phyloP scores from a whole-genome alignment of 2,329 filamentous ascomycete genomes.

The Dactylellina sp. region DNA sequence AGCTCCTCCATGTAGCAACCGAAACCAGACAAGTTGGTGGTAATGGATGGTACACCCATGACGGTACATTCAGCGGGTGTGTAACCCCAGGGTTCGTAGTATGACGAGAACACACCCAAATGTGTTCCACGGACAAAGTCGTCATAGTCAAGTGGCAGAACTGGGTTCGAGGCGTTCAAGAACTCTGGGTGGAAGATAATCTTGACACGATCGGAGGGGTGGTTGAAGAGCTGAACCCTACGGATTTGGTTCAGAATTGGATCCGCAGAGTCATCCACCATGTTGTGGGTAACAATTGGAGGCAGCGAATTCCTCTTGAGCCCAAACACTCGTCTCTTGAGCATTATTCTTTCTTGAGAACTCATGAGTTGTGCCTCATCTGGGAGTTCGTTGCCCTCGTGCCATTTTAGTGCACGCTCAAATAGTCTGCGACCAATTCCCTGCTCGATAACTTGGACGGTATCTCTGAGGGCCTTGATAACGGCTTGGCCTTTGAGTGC shows the following conservation, averaged over 20 bases:
- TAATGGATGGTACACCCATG: conserved; percentile 98
- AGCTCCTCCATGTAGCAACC: conserved; percentile 99
- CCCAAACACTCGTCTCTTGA: conserved; percentile 90
- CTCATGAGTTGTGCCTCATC: conserved; percentile 97
- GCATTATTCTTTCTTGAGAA: conserved; percentile 88
- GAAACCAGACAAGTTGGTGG: conserved; percentile 96
- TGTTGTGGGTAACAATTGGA: conserved; percentile 98
- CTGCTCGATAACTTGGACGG: conserved; percentile 89
- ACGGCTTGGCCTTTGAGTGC: conserved; percentile 96
- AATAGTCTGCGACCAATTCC: conserved; percentile 94
- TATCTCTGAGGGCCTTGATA: conserved; percentile 94
- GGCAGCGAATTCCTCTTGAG: conserved; percentile 94
- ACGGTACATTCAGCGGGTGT: conserved; percentile 98
- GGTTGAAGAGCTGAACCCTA: conserved; percentile 96
- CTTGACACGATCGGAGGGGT: conserved; percentile 94
- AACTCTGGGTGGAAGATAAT: conserved; percentile 98
- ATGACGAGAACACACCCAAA: conserved; percentile 93
- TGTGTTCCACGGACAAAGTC: conserved; percentile 98
- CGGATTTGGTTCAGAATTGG: conserved; percentile 96
- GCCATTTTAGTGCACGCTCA: conserved; percentile 93
- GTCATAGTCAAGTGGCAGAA: conserved; percentile 95
- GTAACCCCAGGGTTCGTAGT: conserved; percentile 99
- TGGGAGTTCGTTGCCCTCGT: conserved; percentile 90
- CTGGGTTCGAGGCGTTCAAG: conserved; percentile 92
- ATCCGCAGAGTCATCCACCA: conserved; percentile 90